Base-by-base conservation (phyloP, 768 basidiomycete species). In the Russula sp. region DNA sequence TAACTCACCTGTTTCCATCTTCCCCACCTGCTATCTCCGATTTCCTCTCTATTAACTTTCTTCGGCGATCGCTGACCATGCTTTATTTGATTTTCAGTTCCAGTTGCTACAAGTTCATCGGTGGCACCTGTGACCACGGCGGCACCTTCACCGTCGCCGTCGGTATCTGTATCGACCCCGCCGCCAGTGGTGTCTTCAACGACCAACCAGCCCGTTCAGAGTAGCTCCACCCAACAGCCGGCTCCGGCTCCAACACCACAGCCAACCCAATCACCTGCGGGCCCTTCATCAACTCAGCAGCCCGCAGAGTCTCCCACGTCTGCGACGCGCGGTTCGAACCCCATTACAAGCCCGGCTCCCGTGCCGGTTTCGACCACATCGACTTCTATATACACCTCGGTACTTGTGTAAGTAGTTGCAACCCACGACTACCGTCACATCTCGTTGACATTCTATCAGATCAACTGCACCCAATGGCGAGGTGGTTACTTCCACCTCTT, bases 391-490 rank as follows among this genome's bases (percentile, higher is more conserved):
- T 57, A 14, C 10, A 55, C 61, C 4, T 48, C 67, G 4, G 14
- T 55, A 10, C 14, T 57, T 10, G 20, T 57, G 63, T 65, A 53
- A 32, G 58, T 35, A n/a, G 8, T 22, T 9, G 13, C 3, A 1
- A 20, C n/a, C 42, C 6, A 18, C 22, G 3, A 9, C 18, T 58
- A 13, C 6, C 22, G 1, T 31, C 13, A 2, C 45, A 3, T n/a
- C 35, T 20, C 27, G 5, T 47, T 61, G 13, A 57, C 50, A 11
- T 53, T 20, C n/a, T 40, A 31, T 18, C 40, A 68, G 65, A 4
- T 34, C 66, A 16, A 66, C 67, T 20, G 49, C 39, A 35, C 3
- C 59, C 18, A 51, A 66, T 62, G 67, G 67, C 14, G 22, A 53
- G 11, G 10, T 56, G 18, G 18, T 63, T 6, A 68, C 67, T 18